Conservation (phyloP, 495 filamentous ascomycete genomes). For the Penicillium malachiteum region DNA sequence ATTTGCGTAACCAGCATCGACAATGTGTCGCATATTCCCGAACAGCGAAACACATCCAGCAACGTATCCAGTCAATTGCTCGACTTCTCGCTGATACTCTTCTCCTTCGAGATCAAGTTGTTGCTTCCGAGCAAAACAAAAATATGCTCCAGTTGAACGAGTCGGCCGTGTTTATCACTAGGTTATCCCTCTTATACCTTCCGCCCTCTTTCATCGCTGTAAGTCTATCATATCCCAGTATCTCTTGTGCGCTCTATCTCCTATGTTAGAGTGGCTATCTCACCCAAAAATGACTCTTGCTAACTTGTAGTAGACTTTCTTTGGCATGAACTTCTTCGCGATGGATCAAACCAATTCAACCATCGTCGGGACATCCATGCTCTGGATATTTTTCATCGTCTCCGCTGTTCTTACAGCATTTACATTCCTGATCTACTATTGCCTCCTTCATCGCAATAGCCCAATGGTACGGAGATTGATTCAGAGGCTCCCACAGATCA, state of each 20-base stretch:
- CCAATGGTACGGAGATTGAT: background rate
- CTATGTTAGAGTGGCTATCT: background rate
- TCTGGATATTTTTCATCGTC: conserved; percentile 38
- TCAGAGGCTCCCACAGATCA: background rate
- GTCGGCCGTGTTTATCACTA: conserved; percentile 43
- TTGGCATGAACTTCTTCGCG: conserved; percentile 42
- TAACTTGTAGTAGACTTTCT: conserved; percentile 23
- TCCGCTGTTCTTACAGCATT: conserved; percentile 27
- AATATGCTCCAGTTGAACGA: conserved; percentile 42
- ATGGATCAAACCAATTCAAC: conserved; percentile 21
- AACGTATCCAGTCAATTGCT: conserved; percentile 29
- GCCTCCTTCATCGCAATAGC: conserved; percentile 2
- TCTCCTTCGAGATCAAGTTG: conserved; percentile 35
- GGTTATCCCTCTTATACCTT: conserved; percentile 42
- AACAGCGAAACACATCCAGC: conserved; percentile 29
- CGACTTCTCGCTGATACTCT: conserved; percentile 38
- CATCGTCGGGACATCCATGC: conserved; percentile 27
- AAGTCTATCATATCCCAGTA: conserved; percentile 18
- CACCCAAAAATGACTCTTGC: background rate
- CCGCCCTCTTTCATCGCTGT: conserved; percentile 46
- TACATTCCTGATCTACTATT: conserved; percentile 17
- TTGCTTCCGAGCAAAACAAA: conserved; percentile 34
- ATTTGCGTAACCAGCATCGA: conserved; percentile 5
- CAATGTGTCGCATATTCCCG: conserved; percentile 24
- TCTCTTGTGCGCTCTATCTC: background rate